These are phyloP conservation scores for Oryza glaberrima DNA, from an alignment of 176 grass and related monocot genomes.

Conservation along the genomic window DNA sequence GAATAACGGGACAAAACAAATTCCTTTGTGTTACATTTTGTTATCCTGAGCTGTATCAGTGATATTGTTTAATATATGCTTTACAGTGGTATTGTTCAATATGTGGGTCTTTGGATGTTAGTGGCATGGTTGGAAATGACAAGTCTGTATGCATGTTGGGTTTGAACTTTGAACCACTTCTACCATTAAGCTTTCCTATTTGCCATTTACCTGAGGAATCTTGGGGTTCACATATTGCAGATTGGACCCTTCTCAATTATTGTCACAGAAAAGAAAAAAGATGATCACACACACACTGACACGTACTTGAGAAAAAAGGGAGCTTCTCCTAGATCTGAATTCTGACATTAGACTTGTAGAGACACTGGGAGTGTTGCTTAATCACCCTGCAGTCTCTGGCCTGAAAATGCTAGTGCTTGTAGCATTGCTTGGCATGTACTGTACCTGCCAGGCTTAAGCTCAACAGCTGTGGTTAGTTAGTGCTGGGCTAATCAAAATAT, in stretches of 20 bases:
- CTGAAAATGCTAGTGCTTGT: slow-evolving; percentile 24
- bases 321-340: slow-evolving; percentile 33
- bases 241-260: slow-evolving; percentile 40
- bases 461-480: slow-evolving; percentile 13
- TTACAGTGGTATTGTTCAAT: too few relatives aligned
- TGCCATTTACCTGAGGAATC: slow-evolving; percentile 29
- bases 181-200: background rate
- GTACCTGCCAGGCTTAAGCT: slow-evolving; percentile 13
- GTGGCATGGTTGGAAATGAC: too few relatives aligned
- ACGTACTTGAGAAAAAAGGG: slow-evolving; percentile 15
- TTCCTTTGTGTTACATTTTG: too few relatives aligned
- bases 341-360: slow-evolving; percentile 21
- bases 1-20: too few relatives aligned
- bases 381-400: slow-evolving; percentile 26
- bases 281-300: slow-evolving; percentile 20
- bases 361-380: slow-evolving; percentile 31
- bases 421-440: slow-evolving; percentile 30
- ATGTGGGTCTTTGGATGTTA: too few relatives aligned
- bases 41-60: too few relatives aligned
- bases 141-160: too few relatives aligned
- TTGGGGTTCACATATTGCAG: slow-evolving; percentile 14
- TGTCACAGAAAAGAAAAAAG: slow-evolving; percentile 12
- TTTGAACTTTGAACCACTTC: too few relatives aligned
- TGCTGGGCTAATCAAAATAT: slow-evolving; percentile 11
- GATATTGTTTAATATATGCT: too few relatives aligned